Evolutionary conservation across 208 protist genomes (phyloP), one percentile per base, ranked within the genome.

Genomic region (Acanthamoeba healyi): DNA sequence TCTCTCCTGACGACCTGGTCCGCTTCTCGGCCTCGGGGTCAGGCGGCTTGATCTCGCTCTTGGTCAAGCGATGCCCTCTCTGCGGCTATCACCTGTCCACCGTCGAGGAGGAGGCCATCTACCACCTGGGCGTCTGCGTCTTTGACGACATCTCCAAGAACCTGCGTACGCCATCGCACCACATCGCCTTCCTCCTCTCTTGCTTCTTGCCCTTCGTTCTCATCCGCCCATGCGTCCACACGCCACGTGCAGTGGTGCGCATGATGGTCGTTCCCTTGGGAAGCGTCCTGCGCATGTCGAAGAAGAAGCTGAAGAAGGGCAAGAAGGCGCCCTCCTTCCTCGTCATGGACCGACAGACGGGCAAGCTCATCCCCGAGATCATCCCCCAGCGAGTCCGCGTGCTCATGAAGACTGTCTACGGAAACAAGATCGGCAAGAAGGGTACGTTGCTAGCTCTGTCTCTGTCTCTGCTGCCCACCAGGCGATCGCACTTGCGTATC

Each of bases 291-390:
- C 40, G 49, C n/a, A 86, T 86, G 44, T 86, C 77, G 6, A 86
- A 86, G 49, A 72, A 86, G 49, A 72, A 86, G 77, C 10, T 86
- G 38, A 86, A 86, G 77, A 86, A 86, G 77, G 49, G 44, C 7
- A 86, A 86, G 77, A 86, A 86, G 77, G 77, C 77, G 77, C 77
- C 77, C 49, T 49, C 77, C 40, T 86, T 86, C 77, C 38, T 86
- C 36, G 77, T 86, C 19, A 86, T 86, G 77, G 77, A 86, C n/a
- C 40, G 77, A n/a, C 40, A 54, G n/a, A 86, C 38, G 14, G 77
- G 77, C 17, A 42, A 54, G 24, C 77, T 86, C 77, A 86, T 86
- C 22, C 77, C 77, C 9, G 77, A 86, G 49, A 86, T 86, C 40
- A 86, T 86, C 77, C 77, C 77, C 24, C 77, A 86, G 36, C 77